phyloP scores from a whole-genome alignment of 176 grass and related monocot species.

The Oryza glumipatula region DNA sequence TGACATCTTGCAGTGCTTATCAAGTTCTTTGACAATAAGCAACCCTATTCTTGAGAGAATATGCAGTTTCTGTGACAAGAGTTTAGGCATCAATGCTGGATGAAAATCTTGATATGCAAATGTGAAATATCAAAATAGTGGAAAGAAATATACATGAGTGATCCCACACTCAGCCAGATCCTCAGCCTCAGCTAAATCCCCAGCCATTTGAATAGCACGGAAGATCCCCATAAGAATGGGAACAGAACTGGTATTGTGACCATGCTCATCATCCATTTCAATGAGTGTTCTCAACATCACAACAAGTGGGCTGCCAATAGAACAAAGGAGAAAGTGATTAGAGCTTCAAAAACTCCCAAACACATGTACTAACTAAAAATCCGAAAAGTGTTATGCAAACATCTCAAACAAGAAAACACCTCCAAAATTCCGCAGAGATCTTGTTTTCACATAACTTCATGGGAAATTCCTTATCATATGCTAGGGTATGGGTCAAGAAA shows the following conservation, averaged over 20 bases:
- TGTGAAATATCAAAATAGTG: constrained; percentile 11
- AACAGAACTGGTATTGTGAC: constrained; percentile 40
- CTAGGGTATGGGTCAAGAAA: constrained; percentile 81
- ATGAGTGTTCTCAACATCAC: constrained; percentile 69
- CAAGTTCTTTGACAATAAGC: constrained; percentile 68
- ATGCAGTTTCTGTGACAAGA: constrained; percentile 78
- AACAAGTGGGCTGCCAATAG: constrained; percentile 83
- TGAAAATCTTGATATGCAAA: constrained; percentile 39
- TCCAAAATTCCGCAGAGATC: constrained; percentile 64
- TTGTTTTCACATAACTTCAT: constrained; percentile 52
- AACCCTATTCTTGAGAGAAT: constrained; percentile 84
- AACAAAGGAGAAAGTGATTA: constrained; percentile 44
- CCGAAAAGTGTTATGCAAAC: constrained; percentile 22
- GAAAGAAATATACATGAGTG: constrained; percentile 55
- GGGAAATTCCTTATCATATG: constrained; percentile 62
- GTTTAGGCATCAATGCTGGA: constrained; percentile 34
- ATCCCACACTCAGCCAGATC: constrained; percentile 63
- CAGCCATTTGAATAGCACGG: constrained; percentile 81
- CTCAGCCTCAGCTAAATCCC: constrained; percentile 72
- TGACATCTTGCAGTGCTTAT: constrained; percentile 59
- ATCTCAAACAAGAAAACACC: constrained; percentile 57
- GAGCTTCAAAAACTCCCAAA: constrained; percentile 26
- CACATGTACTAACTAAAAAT: constrained; percentile 9
- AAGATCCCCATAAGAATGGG: constrained; percentile 78
- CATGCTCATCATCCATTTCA: constrained; percentile 56